phyloP scores from a whole-genome alignment of 1,284 basidiomycete species.

The Pseudozyma thailandica region DNA sequence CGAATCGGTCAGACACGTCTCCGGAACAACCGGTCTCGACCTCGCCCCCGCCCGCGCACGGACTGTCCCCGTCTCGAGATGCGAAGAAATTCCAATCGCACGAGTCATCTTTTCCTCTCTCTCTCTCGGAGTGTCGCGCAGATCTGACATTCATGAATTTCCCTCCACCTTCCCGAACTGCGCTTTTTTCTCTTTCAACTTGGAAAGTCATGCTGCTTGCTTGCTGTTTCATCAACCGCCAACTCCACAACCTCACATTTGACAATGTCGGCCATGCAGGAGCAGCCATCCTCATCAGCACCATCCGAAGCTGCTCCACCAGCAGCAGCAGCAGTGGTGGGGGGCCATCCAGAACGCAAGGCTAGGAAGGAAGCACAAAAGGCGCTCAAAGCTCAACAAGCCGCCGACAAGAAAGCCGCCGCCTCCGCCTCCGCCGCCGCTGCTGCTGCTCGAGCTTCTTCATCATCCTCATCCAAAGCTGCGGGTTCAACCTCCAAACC shows the following conservation, averaged over 20 bases:
- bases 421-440: conserved; percentile 1
- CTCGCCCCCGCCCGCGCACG: no score
- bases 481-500: neutral
- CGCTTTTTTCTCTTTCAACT: no score
- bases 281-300: neutral
- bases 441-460: conserved; percentile 2
- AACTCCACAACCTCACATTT: neutral
- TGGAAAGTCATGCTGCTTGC: no score
- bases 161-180: no score
- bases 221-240: no score
- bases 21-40: conserved; percentile 30
- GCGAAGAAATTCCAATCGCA: conserved; percentile 36
- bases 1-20: conserved; percentile 4
- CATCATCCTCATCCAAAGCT: conserved; percentile 3
- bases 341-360: conserved; percentile 37
- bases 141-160: neutral
- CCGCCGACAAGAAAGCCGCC: conserved; percentile 32
- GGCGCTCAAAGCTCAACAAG: conserved; percentile 22
- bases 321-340: neutral
- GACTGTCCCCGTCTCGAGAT: no score
- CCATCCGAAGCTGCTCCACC: neutral
- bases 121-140: no score
- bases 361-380: conserved; percentile 53
- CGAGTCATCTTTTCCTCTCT: no score
- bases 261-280: neutral